phyloP scores from a whole-genome alignment of 495 filamentous ascomycete species.

The Xylaria palmicola region DNA sequence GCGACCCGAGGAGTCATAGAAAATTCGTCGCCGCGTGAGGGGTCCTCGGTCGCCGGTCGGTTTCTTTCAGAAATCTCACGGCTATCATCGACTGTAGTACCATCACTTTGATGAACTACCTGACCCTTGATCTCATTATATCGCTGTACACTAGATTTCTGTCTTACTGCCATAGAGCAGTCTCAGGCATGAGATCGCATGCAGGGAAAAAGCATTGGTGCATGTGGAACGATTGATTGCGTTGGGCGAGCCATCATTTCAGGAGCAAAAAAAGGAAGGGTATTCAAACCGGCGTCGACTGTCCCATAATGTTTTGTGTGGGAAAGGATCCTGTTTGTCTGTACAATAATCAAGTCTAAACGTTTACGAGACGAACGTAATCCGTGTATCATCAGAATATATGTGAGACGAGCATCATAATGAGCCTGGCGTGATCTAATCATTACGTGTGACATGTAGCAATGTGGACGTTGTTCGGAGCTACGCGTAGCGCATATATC shows the following conservation, averaged over 20 bases:
- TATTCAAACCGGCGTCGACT: slow-evolving; percentile 27
- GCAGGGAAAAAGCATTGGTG: slow-evolving; percentile 16
- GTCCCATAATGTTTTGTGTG: slow-evolving; percentile 19
- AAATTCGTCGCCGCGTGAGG: slow-evolving; percentile 24
- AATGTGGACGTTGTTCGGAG: too few species aligned
- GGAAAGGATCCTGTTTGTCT: slow-evolving; percentile 25
- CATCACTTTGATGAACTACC: slow-evolving; percentile 2
- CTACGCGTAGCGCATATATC: too few species aligned
- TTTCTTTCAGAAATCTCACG: slow-evolving; percentile 7
- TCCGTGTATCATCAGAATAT: slow-evolving; percentile 13
- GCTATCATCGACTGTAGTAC: slow-evolving; percentile 6
- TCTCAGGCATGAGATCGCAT: slow-evolving; percentile 6
- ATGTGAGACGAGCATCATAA: slow-evolving; percentile 3
- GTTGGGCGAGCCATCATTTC: slow-evolving; percentile 14
- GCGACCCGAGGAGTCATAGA: slow-evolving; percentile 39
- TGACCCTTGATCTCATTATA: slow-evolving; percentile 10
- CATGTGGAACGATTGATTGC: slow-evolving; percentile 13
- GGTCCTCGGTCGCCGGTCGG: slow-evolving; percentile 14
- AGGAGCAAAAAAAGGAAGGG: slow-evolving; percentile 18
- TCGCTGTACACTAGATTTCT: slow-evolving; percentile 17
- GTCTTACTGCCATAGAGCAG: slow-evolving; percentile 9
- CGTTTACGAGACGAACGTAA: slow-evolving; percentile 29
- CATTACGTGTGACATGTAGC: too few species aligned
- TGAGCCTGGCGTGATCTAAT: neutral
- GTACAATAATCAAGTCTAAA: slow-evolving; percentile 28